Base-by-base conservation (phyloP, 1,139 yeast genomes). In the Lodderomyces beijingensis region DNA sequence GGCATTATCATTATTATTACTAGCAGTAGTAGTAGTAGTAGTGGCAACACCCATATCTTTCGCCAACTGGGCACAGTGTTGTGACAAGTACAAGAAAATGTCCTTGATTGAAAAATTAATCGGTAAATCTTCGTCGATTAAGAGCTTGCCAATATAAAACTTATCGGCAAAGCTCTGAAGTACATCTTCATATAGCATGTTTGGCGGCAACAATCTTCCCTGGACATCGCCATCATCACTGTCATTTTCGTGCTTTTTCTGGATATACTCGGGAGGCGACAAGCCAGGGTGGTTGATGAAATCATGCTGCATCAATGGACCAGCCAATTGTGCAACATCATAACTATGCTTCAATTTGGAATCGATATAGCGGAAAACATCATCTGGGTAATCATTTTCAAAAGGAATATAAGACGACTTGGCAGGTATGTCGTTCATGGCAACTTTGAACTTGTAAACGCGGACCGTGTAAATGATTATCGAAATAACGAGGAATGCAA, bases 361-460 rank as follows among this genome's bases (percentile, higher is more conserved):
- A 44, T 39, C 69, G 43, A 45, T 54, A 57, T 57, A 34, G 35
- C 49, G 36, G 58, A 67, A 53, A 56, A 73, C 59, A 19, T 59
- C 59, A 13, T 52, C 50, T 0, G 91, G 87, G 33, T 84, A 59
- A 51, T 86, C 95, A 25, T 68, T 70, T 16, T 70, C 62, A 16
- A 78, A 74, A 0, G 95, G 93, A 14, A 87, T 66, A 51, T 85
- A 87, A 15, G 62, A 55, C 7, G 70, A 58, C 30, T 76, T 63
- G 38, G 77, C 67, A 0, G 96, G 96, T 13, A 88, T 83, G 43
- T 82, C 93, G 38, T 77, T 76, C 46, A 88, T 53, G 17, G 81
- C 62, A 28, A 76, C 66, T 37, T 80, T 65, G 32, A 73, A 68
- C 27, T 74, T 70, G 38, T 79, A 64, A n/a, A 86, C 58, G 38